A percentile compares a stretch with the other conserved stretches of the same genome.
Evolutionary conservation across 1,139 yeast genomes (phyloP).

Genomic region (Candida labiduridarum): DNA sequence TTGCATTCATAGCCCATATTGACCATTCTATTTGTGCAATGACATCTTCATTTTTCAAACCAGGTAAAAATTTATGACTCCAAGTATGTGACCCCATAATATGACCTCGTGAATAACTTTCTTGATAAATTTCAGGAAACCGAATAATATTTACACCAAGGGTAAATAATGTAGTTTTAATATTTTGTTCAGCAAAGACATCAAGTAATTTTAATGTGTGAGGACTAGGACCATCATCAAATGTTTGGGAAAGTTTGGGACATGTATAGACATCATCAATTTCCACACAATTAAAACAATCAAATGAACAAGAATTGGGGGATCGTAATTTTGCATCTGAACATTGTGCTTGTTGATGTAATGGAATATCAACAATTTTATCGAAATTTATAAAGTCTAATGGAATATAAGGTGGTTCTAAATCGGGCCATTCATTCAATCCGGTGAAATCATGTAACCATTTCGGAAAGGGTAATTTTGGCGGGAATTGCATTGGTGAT

Average conservation of each 20-base stretch:
- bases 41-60: conserved; percentile 73
- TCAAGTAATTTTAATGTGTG: conserved; percentile 63
- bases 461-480: conserved; percentile 59
- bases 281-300: conserved; percentile 79
- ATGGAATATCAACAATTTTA: conserved; percentile 42
- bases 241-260: conserved; percentile 75
- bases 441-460: conserved; percentile 84
- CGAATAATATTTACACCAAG: conserved; percentile 79
- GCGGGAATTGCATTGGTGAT: conserved; percentile 15
- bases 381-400: conserved; percentile 65
- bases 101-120: conserved; percentile 65
- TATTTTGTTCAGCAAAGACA: conserved; percentile 34
- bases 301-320: conserved; percentile 73
- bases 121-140: conserved; percentile 71
- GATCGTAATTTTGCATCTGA: conserved; percentile 19
- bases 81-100: conserved; percentile 88
- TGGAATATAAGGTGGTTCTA: conserved; percentile 85
- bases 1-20: conserved; percentile 97
- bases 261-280: conserved; percentile 80
- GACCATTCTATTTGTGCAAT: conserved; percentile 94
- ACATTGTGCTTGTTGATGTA: conserved; percentile 65
- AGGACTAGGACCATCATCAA: conserved; percentile 93
- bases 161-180: conserved; percentile 76
- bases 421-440: conserved; percentile 76
- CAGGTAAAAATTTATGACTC: conserved; percentile 86